These are phyloP conservation scores for Yamadazyma insecticola DNA, from an alignment of 805 yeast species.

Conservation along the genomic window DNA sequence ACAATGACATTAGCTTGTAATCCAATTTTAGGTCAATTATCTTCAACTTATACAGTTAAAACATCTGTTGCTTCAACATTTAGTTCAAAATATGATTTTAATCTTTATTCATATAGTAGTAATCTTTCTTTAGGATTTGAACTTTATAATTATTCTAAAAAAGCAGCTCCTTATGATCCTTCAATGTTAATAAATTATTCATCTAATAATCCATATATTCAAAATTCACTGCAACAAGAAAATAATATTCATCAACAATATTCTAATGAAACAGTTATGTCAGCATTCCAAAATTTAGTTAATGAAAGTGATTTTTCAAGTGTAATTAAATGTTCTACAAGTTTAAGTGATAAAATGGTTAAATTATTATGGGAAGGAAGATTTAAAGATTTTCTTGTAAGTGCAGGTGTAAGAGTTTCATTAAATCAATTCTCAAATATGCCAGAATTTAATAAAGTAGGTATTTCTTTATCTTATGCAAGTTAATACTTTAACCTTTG, in stretches of 20 bases:
- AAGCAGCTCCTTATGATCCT: constrained; percentile 3
- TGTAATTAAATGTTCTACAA: constrained; percentile 70
- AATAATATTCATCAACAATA: neutral
- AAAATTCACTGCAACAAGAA: neutral
- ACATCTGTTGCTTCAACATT: constrained; percentile 73
- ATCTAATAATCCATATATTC: neutral
- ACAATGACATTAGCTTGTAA: constrained; percentile 83
- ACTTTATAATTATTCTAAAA: constrained; percentile 52
- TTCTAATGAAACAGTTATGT: constrained; percentile 36
- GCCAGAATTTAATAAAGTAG: constrained; percentile 50
- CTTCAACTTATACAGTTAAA: constrained; percentile 82
- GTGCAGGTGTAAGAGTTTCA: constrained; percentile 63
- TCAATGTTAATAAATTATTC: neutral
- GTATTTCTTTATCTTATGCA: constrained; percentile 61
- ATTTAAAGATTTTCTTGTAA: constrained; percentile 69
- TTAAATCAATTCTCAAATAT: constrained; percentile 29
- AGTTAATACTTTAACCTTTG: constrained; percentile 5
- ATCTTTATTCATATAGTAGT: constrained; percentile 84
- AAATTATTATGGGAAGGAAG: constrained; percentile 86
- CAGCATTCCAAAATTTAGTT: constrained; percentile 47
- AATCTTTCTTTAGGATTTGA: constrained; percentile 85
- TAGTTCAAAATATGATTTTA: constrained; percentile 83
- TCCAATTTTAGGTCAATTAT: constrained; percentile 85
- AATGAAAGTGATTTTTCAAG: constrained; percentile 56
- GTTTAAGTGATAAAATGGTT: constrained; percentile 56